These are phyloP conservation scores for Russula foetens DNA, from an alignment of 768 basidiomycete species.

Conservation along the genomic window DNA sequence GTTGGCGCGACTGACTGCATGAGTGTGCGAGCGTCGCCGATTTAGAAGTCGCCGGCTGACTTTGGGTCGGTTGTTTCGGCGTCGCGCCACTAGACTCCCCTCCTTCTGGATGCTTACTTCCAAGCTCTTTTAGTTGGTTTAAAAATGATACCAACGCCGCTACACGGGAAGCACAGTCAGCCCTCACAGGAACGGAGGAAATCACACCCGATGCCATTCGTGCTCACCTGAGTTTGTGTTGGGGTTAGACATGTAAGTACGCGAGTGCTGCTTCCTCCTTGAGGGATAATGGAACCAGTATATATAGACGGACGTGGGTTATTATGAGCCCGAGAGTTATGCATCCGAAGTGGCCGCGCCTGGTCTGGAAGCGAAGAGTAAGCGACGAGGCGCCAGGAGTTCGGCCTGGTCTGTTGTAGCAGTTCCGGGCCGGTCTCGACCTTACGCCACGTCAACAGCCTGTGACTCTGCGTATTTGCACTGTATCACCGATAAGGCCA, in stretches of 20 bases:
- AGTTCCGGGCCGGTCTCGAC: not conserved
- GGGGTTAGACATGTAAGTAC: not conserved
- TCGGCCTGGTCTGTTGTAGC: not conserved
- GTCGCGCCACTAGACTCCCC: not conserved
- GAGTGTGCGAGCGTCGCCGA: not conserved
- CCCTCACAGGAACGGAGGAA: not conserved
- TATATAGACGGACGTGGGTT: not conserved
- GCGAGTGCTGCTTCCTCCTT: not conserved
- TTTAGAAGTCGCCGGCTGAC: not conserved
- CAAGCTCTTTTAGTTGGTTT: not conserved
- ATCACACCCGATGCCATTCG: too few relatives aligned
- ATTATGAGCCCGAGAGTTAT: not conserved
- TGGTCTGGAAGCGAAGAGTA: not conserved
- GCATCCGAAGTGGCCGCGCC: not conserved
- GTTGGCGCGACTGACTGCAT: not conserved
- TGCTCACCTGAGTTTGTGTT: slow-evolving; percentile 5
- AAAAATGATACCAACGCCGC: not conserved
- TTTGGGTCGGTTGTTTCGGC: not conserved
- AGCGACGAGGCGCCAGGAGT: not conserved
- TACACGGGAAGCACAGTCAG: not conserved
- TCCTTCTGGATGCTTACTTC: not conserved
- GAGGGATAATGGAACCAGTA: not conserved
- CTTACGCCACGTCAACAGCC: not conserved
- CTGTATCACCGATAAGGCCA: too few relatives aligned
- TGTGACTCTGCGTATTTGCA: too few relatives aligned